A percentile compares a stretch with the other conserved stretches of the same genome.
Evolutionary conservation across 306 rosid genomes (phyloP).

Genomic region (Purshia tridentata): DNA sequence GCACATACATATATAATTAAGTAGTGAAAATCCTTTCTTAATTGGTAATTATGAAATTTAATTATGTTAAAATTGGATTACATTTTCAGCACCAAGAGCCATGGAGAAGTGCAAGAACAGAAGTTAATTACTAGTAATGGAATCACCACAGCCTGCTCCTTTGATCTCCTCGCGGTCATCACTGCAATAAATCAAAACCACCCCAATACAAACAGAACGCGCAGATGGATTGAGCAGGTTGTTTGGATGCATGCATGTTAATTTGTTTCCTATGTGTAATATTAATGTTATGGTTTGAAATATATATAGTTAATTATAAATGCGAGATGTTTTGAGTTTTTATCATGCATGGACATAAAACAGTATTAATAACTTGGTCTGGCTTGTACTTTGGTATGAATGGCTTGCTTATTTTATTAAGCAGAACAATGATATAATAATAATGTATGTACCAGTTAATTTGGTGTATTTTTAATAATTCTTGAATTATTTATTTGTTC

Average conservation of each 20-base stretch:
- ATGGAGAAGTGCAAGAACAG: constrained; percentile 86
- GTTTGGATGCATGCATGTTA: constrained; percentile 32
- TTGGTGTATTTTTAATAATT: constrained; percentile 24
- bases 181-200: neutral
- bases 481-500: constrained; percentile 8
- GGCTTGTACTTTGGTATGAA: constrained; percentile 30
- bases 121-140: constrained; percentile 38
- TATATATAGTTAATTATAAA: constrained; percentile 26
- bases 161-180: constrained; percentile 29
- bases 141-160: constrained; percentile 41
- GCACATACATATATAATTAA: no score
- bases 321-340: constrained; percentile 6
- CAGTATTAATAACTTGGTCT: constrained; percentile 27
- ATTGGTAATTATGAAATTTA: no score
- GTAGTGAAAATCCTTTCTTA: no score
- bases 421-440: constrained; percentile 28
- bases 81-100: constrained; percentile 74
- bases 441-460: constrained; percentile 30
- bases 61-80: neutral
- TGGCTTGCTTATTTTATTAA: constrained; percentile 30
- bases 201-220: constrained; percentile 15
- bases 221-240: constrained; percentile 51
- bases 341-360: constrained; percentile 43
- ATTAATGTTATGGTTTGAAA: constrained; percentile 26
- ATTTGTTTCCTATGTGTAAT: constrained; percentile 37